Evolutionary conservation across 2,329 filamentous ascomycete genomes (phyloP).

Genomic region (Fusarium sp.): DNA sequence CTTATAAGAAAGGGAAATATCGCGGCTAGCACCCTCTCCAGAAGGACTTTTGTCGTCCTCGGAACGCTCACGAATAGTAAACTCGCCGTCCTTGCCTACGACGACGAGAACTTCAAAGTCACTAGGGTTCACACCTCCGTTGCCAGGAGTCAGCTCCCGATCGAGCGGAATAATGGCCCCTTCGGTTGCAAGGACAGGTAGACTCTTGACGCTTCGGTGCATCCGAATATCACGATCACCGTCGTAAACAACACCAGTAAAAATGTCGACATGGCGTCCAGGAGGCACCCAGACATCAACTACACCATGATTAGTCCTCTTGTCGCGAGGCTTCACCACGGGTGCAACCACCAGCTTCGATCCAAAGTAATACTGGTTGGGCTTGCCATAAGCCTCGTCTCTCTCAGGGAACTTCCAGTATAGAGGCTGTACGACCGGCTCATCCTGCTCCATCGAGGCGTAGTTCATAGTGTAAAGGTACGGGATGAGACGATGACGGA

Average conservation of each 20-base stretch:
- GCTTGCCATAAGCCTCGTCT: conserved; percentile 65
- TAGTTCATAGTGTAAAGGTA: conserved; percentile 70
- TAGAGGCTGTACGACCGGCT: conserved; percentile 69
- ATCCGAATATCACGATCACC: conserved; percentile 64
- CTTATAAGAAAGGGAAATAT: conserved; percentile 2
- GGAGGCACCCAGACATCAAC: conserved; percentile 68
- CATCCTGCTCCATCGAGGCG: conserved; percentile 54
- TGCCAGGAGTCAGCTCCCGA: conserved; percentile 51
- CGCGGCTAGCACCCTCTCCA: not conserved
- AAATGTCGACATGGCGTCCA: conserved; percentile 66
- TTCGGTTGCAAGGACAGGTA: conserved; percentile 65
- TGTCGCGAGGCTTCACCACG: conserved; percentile 63
- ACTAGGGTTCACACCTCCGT: conserved; percentile 60
- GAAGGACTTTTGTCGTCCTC: conserved; percentile 7
- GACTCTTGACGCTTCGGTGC: conserved; percentile 59
- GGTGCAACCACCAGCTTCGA: conserved; percentile 66
- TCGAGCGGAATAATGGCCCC: conserved; percentile 70
- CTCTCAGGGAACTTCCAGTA: conserved; percentile 68
- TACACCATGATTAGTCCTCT: conserved; percentile 57
- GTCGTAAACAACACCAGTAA: conserved; percentile 67
- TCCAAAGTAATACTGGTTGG: conserved; percentile 70
- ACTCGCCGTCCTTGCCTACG: conserved; percentile 59
- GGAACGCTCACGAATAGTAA: conserved; percentile 61
- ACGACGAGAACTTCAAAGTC: conserved; percentile 61
- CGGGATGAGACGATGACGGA: conserved; percentile 69